Evolutionary conservation across 257 asterid genomes (phyloP), one percentile per base, ranked within the genome.

Genomic region (Solanum chilense): DNA sequence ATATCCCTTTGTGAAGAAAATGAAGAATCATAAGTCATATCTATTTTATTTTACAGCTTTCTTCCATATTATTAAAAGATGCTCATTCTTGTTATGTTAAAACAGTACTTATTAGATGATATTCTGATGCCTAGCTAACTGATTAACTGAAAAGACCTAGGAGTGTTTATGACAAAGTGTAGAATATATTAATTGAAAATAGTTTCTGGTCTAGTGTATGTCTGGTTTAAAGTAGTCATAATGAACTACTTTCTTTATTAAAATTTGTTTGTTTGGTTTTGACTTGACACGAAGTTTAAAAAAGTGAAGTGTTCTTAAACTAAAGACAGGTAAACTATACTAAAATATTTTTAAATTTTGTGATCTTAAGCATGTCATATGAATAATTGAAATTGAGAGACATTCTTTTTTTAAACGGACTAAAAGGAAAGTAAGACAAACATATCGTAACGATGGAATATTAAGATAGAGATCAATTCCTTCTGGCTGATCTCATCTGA

Each of bases 401-500:
- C 3, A 25, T 25, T 25, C 9, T 12, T 62, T 25, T 25, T 66
- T 66, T 6, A 25, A 66, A 25, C 2, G 9, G 20, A 64, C 33
- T n/a, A 11, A n/a, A n/a, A n/a, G 9, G 4, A 25, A 64, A 25
- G 18, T 64, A 64, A 25, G 73, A 25, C 31, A 64, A 66, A 66
- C 20, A 12, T 25, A 25, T 66, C 25, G 35, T 12, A 66, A 66
- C 2, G 71, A 66, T 35, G 21, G 74, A 68, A 15, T 68, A 49
- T 47, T 80, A 23, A 29, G 27, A 27, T 47, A 77, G 16, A 77
- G 84, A 29, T 80, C 85, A 49, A 12, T 29, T 49, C 69, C 45
- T 49, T 49, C 11, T 81, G 69, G 69, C 45, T 89, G 84, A 86
- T 89, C 87, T 42, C 21, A 82, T 80, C 66, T 85, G 84, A 62